Evolutionary conservation across 2,329 filamentous ascomycete genomes (phyloP).

Genomic region (Lasiodiplodia citricola): DNA sequence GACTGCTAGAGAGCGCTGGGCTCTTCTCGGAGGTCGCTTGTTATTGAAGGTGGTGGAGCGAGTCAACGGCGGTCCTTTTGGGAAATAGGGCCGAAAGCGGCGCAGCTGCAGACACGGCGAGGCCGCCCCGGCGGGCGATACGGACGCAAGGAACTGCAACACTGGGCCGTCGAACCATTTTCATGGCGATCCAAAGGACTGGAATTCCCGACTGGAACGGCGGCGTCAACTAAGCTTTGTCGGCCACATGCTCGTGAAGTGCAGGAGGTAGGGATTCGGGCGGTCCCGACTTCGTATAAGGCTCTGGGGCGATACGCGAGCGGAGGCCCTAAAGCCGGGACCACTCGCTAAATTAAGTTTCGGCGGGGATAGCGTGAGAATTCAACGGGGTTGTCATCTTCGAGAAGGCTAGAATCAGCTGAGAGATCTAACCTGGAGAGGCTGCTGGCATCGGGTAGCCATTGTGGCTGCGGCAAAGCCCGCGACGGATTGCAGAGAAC

Average conservation of each 20-base stretch:
- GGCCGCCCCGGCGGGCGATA: background rate
- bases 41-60: background rate
- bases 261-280: background rate
- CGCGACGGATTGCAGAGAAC: background rate
- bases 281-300: background rate
- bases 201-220: too few species aligned
- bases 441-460: conserved; percentile 9
- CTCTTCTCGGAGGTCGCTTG: background rate
- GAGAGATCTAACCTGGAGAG: background rate
- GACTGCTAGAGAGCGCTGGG: background rate
- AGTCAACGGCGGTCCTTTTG: conserved; percentile 3
- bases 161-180: background rate
- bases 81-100: conserved; percentile 13
- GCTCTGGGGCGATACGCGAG: background rate
- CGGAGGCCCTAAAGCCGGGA: background rate
- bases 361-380: background rate
- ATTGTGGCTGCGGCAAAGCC: background rate
- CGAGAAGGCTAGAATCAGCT: background rate
- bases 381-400: background rate
- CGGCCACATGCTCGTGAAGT: background rate
- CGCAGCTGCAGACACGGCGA: conserved; percentile 2
- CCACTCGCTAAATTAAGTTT: conserved; percentile 2
- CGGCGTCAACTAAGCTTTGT: background rate
- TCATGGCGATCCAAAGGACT: too few species aligned
- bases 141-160: background rate